phyloP scores from a whole-genome alignment of 2,329 filamentous ascomycete genomes.

The Colletotrichum siamense region DNA sequence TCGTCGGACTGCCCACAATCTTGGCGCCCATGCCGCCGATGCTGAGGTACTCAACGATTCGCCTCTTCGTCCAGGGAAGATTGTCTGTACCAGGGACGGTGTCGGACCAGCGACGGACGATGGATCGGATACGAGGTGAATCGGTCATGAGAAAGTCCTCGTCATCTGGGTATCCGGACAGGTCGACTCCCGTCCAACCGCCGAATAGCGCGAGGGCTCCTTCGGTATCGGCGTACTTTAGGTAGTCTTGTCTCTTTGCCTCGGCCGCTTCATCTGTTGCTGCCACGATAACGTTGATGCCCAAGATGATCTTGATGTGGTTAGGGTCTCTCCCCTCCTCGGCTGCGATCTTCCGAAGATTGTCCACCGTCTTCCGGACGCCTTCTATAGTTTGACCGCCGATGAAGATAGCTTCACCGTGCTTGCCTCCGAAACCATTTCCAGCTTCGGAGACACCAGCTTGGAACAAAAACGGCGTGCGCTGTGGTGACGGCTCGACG shows the following conservation, averaged over 20 bases:
- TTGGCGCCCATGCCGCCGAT: slow-evolving; percentile 56
- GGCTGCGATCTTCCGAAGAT: slow-evolving; percentile 41
- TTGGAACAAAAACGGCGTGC: slow-evolving; percentile 69
- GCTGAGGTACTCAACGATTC: slow-evolving; percentile 59
- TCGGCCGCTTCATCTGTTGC: slow-evolving; percentile 48
- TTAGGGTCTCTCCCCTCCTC: slow-evolving; percentile 40
- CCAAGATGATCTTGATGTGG: slow-evolving; percentile 48
- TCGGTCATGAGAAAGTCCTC: slow-evolving; percentile 49
- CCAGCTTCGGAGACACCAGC: slow-evolving; percentile 35
- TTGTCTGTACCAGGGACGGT: slow-evolving; percentile 19
- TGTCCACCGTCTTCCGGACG: slow-evolving; percentile 44
- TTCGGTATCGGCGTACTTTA: slow-evolving; percentile 47
- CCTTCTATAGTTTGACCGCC: slow-evolving; percentile 47
- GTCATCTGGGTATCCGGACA: slow-evolving; percentile 45
- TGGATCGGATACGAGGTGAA: slow-evolving; percentile 41
- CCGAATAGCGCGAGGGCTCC: slow-evolving; percentile 50
- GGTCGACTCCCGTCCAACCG: slow-evolving; percentile 51
- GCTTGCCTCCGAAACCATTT: neutral
- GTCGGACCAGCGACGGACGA: slow-evolving; percentile 20
- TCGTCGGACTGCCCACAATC: slow-evolving; percentile 47
- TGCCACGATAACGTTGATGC: slow-evolving; percentile 46
- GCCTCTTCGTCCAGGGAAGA: slow-evolving; percentile 59
- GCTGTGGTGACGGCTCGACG: slow-evolving; percentile 65
- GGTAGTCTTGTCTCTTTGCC: slow-evolving; percentile 44
- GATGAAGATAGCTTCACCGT: slow-evolving; percentile 42